Percentiles rank a stretch among this genome's conserved stretches.
Conservation (phyloP, 441 rosid genomes). For the Raphanus hybrid region DNA sequence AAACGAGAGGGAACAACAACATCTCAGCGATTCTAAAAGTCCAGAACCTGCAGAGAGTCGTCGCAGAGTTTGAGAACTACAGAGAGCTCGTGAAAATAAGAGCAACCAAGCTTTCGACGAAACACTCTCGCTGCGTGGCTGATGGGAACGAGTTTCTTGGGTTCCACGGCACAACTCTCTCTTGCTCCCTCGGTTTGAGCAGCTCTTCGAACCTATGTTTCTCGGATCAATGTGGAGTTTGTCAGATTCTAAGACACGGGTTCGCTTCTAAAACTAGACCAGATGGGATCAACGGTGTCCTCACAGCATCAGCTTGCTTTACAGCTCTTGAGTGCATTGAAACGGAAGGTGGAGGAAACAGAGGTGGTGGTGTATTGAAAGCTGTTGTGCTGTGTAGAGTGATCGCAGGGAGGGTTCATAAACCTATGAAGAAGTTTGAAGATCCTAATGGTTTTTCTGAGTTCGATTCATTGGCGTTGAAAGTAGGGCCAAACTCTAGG, state of each 20-base stretch:
- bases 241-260: slow-evolving; percentile 61
- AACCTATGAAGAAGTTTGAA: slow-evolving; percentile 49
- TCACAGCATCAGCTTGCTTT: slow-evolving; percentile 57
- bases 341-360: slow-evolving; percentile 9
- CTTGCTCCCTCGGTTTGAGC: slow-evolving; percentile 53
- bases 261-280: slow-evolving; percentile 43
- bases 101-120: slow-evolving; percentile 54
- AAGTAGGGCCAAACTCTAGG: slow-evolving; percentile 46
- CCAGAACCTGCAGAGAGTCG: slow-evolving; percentile 53
- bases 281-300: slow-evolving; percentile 47
- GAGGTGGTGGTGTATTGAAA: slow-evolving; percentile 18
- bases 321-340: slow-evolving; percentile 53
- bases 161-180: slow-evolving; percentile 57
- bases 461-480: slow-evolving; percentile 72
- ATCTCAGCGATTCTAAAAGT: slow-evolving; percentile 55
- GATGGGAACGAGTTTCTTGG: slow-evolving; percentile 82
- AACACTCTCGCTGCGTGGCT: slow-evolving; percentile 69
- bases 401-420: slow-evolving; percentile 71
- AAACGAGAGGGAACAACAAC: slow-evolving; percentile 32
- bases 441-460: slow-evolving; percentile 47
- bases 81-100: slow-evolving; percentile 61
- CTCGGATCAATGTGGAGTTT: slow-evolving; percentile 54
- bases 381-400: slow-evolving; percentile 70
- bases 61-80: slow-evolving; percentile 62
- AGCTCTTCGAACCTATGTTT: slow-evolving; percentile 52